phyloP scores from a whole-genome alignment of 208 protist species.

The Vickermania ingenoplastis region DNA sequence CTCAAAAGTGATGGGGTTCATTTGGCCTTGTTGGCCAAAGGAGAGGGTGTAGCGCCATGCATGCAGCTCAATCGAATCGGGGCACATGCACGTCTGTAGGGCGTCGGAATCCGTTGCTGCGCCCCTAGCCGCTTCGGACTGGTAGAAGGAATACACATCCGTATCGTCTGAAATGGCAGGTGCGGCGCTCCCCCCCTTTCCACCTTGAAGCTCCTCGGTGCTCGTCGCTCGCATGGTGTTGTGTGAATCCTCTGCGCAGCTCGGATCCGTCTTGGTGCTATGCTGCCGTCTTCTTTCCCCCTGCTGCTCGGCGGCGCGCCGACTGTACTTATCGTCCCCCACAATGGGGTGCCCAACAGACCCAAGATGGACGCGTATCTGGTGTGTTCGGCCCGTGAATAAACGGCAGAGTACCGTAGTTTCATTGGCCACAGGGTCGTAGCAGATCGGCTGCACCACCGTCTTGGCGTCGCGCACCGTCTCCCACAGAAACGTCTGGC shows the following conservation, averaged over 20 bases:
- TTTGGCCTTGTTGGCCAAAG: slow-evolving; percentile 5
- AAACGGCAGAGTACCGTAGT: slow-evolving; percentile 68
- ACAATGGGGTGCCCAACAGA: slow-evolving; percentile 81
- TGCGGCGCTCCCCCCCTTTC: background rate
- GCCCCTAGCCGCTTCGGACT: background rate
- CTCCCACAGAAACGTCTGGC: background rate
- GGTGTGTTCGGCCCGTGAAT: slow-evolving; percentile 87
- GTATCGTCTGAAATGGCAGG: too few relatives aligned
- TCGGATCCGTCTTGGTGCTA: background rate
- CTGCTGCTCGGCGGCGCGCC: slow-evolving; percentile 2
- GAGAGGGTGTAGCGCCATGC: slow-evolving; percentile 50
- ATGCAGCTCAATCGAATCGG: slow-evolving; percentile 48
- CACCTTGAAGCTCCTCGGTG: background rate
- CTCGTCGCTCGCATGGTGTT: background rate
- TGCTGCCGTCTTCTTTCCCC: too few relatives aligned
- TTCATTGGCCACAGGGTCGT: slow-evolving; percentile 26
- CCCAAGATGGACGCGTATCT: slow-evolving; percentile 87
- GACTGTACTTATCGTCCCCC: slow-evolving; percentile 65
- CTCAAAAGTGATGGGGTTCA: slow-evolving; percentile 2
- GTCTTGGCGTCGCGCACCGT: slow-evolving; percentile 34
- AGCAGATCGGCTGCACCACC: slow-evolving; percentile 19
- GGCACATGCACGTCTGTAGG: slow-evolving; percentile 28
- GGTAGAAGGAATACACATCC: slow-evolving; percentile 6
- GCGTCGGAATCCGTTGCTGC: background rate
- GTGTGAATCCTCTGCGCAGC: background rate